A percentile compares a stretch with the other conserved stretches of the same genome.
phyloP scores from a whole-genome alignment of 2,329 filamentous ascomycete species.

The Ophiostoma himal-ulmi region DNA sequence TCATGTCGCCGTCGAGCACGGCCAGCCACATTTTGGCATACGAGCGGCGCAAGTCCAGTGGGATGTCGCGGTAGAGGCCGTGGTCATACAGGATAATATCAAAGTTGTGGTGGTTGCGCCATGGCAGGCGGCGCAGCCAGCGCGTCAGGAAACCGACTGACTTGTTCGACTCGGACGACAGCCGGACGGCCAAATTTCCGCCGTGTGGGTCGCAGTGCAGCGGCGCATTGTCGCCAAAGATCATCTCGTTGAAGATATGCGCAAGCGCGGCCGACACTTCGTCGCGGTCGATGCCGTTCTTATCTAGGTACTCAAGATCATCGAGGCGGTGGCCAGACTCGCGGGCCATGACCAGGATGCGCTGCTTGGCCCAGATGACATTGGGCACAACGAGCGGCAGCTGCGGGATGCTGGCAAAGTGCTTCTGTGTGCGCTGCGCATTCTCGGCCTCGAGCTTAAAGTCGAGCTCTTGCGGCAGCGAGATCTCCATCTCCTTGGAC shows the following conservation, averaged over 20 bases:
- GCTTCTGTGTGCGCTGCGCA: constrained; percentile 68
- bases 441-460: constrained; percentile 83
- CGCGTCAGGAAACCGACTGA: background rate
- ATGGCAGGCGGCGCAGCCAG: constrained; percentile 15
- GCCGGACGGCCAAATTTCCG: constrained; percentile 82
- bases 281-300: constrained; percentile 82
- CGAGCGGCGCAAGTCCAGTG: constrained; percentile 66
- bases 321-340: constrained; percentile 82
- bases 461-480: constrained; percentile 84
- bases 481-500: constrained; percentile 85
- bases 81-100: constrained; percentile 96
- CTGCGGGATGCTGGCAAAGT: constrained; percentile 64
- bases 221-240: constrained; percentile 82
- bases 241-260: constrained; percentile 98
- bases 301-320: constrained; percentile 80
- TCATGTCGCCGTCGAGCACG: constrained; percentile 83
- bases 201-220: constrained; percentile 96
- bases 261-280: constrained; percentile 89
- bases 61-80: constrained; percentile 90
- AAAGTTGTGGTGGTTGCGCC: constrained; percentile 62
- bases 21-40: constrained; percentile 98
- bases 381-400: constrained; percentile 83
- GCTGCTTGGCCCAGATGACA: constrained; percentile 80
- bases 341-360: constrained; percentile 93
- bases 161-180: background rate